Conservation (phyloP, 768 basidiomycete species). For the Boletus rubroflammeus region DNA sequence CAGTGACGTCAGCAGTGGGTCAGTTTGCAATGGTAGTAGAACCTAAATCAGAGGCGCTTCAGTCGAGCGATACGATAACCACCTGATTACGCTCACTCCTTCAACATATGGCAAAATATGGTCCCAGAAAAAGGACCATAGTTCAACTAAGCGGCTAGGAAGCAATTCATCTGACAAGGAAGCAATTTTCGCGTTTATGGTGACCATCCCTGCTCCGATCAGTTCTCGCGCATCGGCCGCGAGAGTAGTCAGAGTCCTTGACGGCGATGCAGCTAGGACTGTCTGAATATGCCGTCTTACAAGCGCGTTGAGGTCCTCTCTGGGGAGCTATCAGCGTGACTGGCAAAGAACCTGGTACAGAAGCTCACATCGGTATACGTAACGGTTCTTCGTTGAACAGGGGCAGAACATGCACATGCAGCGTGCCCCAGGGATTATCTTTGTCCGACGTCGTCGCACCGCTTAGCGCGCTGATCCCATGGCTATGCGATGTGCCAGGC, state of each 20-base stretch:
- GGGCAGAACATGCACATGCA: slow-evolving; percentile 86
- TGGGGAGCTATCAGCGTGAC: slow-evolving; percentile 29
- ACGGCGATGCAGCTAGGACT: slow-evolving; percentile 68
- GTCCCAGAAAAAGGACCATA: slow-evolving; percentile 94
- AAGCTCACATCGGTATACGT: slow-evolving; percentile 71
- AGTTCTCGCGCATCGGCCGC: slow-evolving; percentile 80
- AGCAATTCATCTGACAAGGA: slow-evolving; percentile 78
- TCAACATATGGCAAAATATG: slow-evolving; percentile 84
- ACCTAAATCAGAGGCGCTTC: slow-evolving; percentile 40
- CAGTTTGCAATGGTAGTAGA: slow-evolving; percentile 58
- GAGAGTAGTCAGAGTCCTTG: slow-evolving; percentile 68
- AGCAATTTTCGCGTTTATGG: slow-evolving; percentile 78
- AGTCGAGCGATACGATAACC: neutral
- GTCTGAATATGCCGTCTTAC: slow-evolving; percentile 76
- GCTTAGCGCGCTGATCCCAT: slow-evolving; percentile 19
- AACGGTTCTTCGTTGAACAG: slow-evolving; percentile 90
- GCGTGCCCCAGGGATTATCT: slow-evolving; percentile 74
- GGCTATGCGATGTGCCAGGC: slow-evolving; percentile 35
- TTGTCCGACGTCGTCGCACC: slow-evolving; percentile 36
- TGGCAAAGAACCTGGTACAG: neutral
- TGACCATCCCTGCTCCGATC: slow-evolving; percentile 86
- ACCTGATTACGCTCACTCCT: slow-evolving; percentile 53
- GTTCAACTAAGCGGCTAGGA: slow-evolving; percentile 72
- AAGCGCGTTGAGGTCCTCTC: slow-evolving; percentile 84
- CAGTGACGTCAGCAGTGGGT: slow-evolving; percentile 62